Base-by-base conservation (phyloP, 345 rosid genomes). In the Aegle marmelos region DNA sequence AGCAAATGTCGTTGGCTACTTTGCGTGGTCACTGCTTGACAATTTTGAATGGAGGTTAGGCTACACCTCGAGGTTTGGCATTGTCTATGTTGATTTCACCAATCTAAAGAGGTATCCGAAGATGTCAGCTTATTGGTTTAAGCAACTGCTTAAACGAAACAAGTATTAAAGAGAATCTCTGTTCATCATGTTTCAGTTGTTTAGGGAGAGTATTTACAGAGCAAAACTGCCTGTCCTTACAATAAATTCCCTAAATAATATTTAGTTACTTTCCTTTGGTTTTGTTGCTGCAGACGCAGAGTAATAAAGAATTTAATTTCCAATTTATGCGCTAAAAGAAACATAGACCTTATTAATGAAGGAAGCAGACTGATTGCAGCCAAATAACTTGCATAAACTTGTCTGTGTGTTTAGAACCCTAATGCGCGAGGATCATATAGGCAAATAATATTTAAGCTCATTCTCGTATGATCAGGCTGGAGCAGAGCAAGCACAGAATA, bases 21-120 rank as follows among this genome's bases (percentile, higher is more conserved):
- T 96, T 30, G 98, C 98, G 0, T 96, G 99, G 99, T 94, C 98
- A 2, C 81, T 96, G 91, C 92, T 96, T 0, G 98, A 96, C 82
- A 96, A 96, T 85, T 96, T 96, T 27, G 98, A 96, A 80, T 96
- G 99, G 99, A 82, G 87, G 76, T 88, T 81, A 45, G 98, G 98
- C 70, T 96, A 96, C 89, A 96, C 98, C 63, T 88, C 99, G 21
- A 88, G 98, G 86, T 96, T 96, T 7, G 98, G 98, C 72, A 94
- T 96, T 24, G 98, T 96, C 33, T 96, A 92, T 80, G 91, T 96
- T 58, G 95, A 96, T 78, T 92, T 78, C 82, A 58, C 67, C 75
- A 91, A 77, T 73, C 88, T 94, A 45, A 90, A 88, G 89, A 89
- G 99, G 80, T 86, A 91, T 75, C 99, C 98, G 0, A 96, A 96